Conservation (phyloP, 805 yeast species). For the Tetrapisispora phaffii region DNA sequence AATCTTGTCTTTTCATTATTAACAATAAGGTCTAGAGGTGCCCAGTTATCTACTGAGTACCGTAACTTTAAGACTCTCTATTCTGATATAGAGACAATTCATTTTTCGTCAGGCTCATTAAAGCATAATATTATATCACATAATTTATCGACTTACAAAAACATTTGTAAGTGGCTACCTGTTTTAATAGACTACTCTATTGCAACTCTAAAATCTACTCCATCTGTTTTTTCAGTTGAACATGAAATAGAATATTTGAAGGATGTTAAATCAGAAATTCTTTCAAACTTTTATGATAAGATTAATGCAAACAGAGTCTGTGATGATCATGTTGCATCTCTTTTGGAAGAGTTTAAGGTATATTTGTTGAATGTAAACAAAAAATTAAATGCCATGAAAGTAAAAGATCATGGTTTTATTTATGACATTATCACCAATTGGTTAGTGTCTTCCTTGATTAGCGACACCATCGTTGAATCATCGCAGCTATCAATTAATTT, state of each 20-base stretch:
- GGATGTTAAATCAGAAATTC: neutral
- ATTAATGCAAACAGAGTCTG: neutral
- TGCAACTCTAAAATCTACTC: slow-evolving; percentile 9
- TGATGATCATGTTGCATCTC: neutral
- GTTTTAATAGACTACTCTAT: slow-evolving; percentile 27
- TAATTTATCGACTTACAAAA: slow-evolving; percentile 7
- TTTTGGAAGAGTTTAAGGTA: slow-evolving; percentile 21
- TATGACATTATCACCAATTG: slow-evolving; percentile 41
- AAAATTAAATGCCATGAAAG: slow-evolving; percentile 30
- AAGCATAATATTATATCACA: slow-evolving; percentile 7
- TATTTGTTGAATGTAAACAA: slow-evolving; percentile 20
- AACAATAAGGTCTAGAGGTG: slow-evolving; percentile 41
- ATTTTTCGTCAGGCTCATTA: slow-evolving; percentile 14
- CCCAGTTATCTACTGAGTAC: slow-evolving; percentile 18
- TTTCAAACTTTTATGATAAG: neutral
- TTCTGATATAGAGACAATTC: slow-evolving; percentile 15
- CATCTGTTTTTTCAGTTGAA: neutral
- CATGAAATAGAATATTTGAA: neutral
- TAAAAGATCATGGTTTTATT: slow-evolving; percentile 33
- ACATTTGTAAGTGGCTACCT: slow-evolving; percentile 28
- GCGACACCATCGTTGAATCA: neutral
- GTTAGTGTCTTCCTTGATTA: slow-evolving; percentile 25
- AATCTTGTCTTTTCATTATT: slow-evolving; percentile 53
- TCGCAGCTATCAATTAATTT: slow-evolving; percentile 16
- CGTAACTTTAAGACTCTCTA: slow-evolving; percentile 14